Evolutionary conservation across 1,284 basidiomycete genomes (phyloP), one percentile per base, ranked within the genome.

Genomic region (Trichosporon sp.): DNA sequence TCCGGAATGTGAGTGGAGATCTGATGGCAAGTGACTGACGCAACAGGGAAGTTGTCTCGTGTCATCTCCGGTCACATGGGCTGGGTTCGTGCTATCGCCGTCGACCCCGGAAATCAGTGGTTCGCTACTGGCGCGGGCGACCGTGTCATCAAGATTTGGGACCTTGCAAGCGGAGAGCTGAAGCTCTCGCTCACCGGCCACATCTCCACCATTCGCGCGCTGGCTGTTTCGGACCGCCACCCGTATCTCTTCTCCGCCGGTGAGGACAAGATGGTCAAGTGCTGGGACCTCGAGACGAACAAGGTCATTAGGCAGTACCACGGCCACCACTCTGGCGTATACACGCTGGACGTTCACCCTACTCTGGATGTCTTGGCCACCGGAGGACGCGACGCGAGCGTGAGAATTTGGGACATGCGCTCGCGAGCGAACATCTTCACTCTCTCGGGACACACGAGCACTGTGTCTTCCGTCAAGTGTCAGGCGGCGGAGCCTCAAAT

Each of bases 191-290:
- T 99, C 75, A 99, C 97, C 3, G 96, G 97, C 8, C 96, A 99
- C 81, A 99, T 99, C 67, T 95, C 93, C 32, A 97, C 96, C 1
- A 95, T 99, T 25, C 88, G 97, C 53, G 96, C 96, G 0, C 83
- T 99, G 62, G 96, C 94, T 4, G 92, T 99, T 23, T 95, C 93
- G 1, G 85, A 91, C 8, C 86, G 96, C 68, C 96, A 98, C 84
- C 97, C 96, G 1, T 99, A 99, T 83, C 85, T 99, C 29, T 99
- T 99, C 82, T 97, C 94, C 7, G 95, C 92, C 71, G 95, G 93
- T 66, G 96, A 99, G 83, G 96, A 99, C 84, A 98, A 98, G 92
- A 97, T 97, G 93, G 95, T 99, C 60, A 99, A 98, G 85, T 99
- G 97, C 78, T 99, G 97, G 97, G 96, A 99, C 80, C 84, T 99